phyloP scores from a whole-genome alignment of 306 rosid species.

The Herpetospermum pedunculosum region DNA sequence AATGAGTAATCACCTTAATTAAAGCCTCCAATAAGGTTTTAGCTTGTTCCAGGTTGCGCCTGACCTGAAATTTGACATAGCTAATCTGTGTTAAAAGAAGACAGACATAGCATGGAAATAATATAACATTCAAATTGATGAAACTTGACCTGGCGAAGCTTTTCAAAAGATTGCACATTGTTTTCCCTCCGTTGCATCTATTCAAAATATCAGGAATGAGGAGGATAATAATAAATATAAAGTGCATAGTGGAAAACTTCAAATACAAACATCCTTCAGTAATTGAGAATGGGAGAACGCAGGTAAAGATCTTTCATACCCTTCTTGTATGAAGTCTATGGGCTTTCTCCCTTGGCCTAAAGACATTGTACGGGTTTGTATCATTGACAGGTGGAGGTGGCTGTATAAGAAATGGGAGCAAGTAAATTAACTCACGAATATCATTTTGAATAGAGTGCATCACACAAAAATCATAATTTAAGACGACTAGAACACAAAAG shows the following conservation, averaged over 20 bases:
- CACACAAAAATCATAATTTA: background rate
- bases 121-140: background rate
- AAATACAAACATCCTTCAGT: slow-evolving; percentile 15
- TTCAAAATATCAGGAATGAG: slow-evolving; percentile 16
- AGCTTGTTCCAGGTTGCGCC: slow-evolving; percentile 98
- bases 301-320: slow-evolving; percentile 35
- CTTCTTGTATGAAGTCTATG: slow-evolving; percentile 98
- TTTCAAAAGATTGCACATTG: slow-evolving; percentile 96
- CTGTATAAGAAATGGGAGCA: slow-evolving; percentile 29
- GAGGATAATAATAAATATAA: background rate
- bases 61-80: slow-evolving; percentile 43
- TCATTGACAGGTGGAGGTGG: slow-evolving; percentile 98
- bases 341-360: slow-evolving; percentile 97
- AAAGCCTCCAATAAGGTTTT: slow-evolving; percentile 79
- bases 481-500: background rate
- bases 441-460: background rate
- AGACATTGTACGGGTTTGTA: slow-evolving; percentile 96
- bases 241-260: background rate
- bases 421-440: background rate
- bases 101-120: slow-evolving; percentile 2
- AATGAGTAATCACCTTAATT: slow-evolving; percentile 52
- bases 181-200: slow-evolving; percentile 98
- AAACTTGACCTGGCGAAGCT: slow-evolving; percentile 82
- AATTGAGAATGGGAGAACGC: slow-evolving; percentile 8
- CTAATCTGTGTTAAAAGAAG: background rate